Evolutionary conservation across 2,329 filamentous ascomycete genomes (phyloP), one percentile per base, ranked within the genome.

Genomic region (Ophiocordyceps sinensis): DNA sequence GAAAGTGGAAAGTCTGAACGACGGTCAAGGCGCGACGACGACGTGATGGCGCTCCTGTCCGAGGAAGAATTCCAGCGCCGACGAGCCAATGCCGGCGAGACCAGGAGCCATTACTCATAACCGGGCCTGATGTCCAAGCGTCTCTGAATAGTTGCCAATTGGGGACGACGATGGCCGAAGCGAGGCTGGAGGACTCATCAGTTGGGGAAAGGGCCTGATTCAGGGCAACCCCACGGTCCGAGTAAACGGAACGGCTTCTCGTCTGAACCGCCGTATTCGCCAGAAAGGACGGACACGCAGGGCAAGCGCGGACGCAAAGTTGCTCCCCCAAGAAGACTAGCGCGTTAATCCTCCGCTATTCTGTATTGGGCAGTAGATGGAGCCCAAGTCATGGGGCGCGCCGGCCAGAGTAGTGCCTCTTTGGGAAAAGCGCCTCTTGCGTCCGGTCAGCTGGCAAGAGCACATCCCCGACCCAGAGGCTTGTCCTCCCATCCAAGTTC

Each of bases 401-500:
- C 5, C 7, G 8, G 14, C 4, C 5, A 19, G n/a, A 31, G 19
- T 39, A 36, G 28, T 41, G 29, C 40, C 40, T 19, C 13, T 29
- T 42, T 21, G 26, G 31, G 36, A 7, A 15, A 39, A 35, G 41
- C 41, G 41, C 13, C 29, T 12, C 4, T 9, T 23, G n/a, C 13
- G 8, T 26, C 36, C 7, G 37, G 41, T 37, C 37, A 43, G 28
- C 32, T 40, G 41, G 37, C 28, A n/a, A 38, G 21, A 28, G 39
- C 34, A 37, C 36, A 41, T 42, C 41, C 37, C 41, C 37, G 31
- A 36, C 41, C 41, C 36, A 41, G 36, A 38, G 35, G 36, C 12
- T 39, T 38, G 40, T 41, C 19, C 40, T 19, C 29, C 40, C 31
- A 13, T 13, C 10, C 35, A 5, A 28, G 12, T 32, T 17, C 28